These are phyloP conservation scores for Alternaria conjuncta DNA, from an alignment of 2,329 filamentous ascomycete genomes.

Conservation along the genomic window DNA sequence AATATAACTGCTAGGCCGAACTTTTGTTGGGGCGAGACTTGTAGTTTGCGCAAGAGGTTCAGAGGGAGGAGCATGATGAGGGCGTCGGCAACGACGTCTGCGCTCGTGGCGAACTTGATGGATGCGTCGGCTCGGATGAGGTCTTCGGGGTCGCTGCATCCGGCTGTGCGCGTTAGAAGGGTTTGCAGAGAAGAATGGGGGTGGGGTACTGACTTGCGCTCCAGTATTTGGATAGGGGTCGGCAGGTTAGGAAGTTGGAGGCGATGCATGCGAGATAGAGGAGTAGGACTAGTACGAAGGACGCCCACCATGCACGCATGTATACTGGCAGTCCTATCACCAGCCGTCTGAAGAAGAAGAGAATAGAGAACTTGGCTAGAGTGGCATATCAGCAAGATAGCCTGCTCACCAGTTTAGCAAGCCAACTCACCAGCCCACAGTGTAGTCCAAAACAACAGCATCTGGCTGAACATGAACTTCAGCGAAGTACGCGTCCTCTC, in stretches of 20 bases:
- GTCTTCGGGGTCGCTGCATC: neutral
- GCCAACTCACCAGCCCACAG: conserved; percentile 9
- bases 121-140: neutral
- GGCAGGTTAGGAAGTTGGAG: conserved; percentile 11
- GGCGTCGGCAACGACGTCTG: neutral
- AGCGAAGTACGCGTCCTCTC: conserved; percentile 1
- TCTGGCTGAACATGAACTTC: conserved; percentile 12
- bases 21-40: neutral
- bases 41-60: neutral
- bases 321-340: neutral
- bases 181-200: neutral
- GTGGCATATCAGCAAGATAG: too few relatives aligned
- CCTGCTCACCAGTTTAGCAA: too few relatives aligned
- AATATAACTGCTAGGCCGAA: neutral
- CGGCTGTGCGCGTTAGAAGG: neutral
- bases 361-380: neutral
- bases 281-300: conserved; percentile 4
- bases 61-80: neutral
- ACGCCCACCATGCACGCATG: neutral
- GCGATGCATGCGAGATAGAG: conserved; percentile 8
- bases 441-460: conserved; percentile 13
- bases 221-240: neutral
- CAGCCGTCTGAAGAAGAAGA: neutral
- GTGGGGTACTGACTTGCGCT: neutral
- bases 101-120: neutral